Base-by-base conservation (phyloP, 805 yeast species). In the Candida tammaniensis region DNA sequence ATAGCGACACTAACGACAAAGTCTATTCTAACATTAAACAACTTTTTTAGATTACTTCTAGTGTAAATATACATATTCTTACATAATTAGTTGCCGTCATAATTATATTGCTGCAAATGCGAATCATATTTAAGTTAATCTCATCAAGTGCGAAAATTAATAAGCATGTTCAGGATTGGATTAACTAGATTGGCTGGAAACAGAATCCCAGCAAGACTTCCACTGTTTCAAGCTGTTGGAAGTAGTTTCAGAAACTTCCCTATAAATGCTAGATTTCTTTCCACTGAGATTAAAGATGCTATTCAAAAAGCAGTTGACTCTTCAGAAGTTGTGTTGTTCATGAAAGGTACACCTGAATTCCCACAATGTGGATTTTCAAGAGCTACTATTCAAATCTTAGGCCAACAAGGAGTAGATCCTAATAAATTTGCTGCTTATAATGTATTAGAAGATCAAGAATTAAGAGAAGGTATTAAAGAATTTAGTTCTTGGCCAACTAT, bases 351-450 rank as follows among this genome's bases (percentile, higher is more conserved):
- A 2, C 98, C 98, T 12, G 95, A 91, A 52, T 88, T 84, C 40
- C 98, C 98, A 25, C 94, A 87, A 51, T 93, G 99, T 69, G 98
- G 99, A 0, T 93, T 93, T 54, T 88, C 97, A 9, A 78, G 96
- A 55, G 95, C 96, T 35, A 85, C 98, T 9, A 89, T 93, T 48
- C 93, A 86, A 55, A 75, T 89, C 33, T 72, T 93, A 40, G 98
- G 98, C 10, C 91, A 87, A 55, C 94, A 91, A 57, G 98, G 98
- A 39, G 97, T 93, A 14, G 96, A 93, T 61, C 98, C 98, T 7
- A 74, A 66, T 17, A 91, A 93, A 62, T 93, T 93, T 66, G 97
- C 98, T 25, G 98, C 98, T 14, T 93, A 85, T 64, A 91, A 93
- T 55, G 98, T 93, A 0, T 69, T 93, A 47, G 98, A 93, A 61